Evolutionary conservation across 768 basidiomycete genomes (phyloP).

Genomic region (Lentinula lateritia): DNA sequence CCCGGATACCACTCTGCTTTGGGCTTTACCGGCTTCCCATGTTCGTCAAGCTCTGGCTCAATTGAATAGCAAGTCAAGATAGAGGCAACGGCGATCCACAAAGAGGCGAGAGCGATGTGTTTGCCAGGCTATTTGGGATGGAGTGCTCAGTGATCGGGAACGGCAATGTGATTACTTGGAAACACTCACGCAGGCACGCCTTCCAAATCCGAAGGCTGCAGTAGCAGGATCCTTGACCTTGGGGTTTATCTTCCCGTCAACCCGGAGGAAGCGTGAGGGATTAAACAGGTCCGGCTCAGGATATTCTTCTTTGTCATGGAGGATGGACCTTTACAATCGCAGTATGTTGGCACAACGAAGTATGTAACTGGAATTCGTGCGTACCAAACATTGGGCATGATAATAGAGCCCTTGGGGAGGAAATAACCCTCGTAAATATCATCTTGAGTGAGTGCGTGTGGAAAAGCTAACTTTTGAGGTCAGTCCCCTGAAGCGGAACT

Average conservation of each 20-base stretch:
- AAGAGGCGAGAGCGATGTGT: slow-evolving; percentile 8
- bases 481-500: slow-evolving; percentile 8
- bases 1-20: slow-evolving; percentile 3
- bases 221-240: neutral
- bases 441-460: neutral
- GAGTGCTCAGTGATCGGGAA: neutral
- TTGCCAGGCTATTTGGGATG: slow-evolving; percentile 2
- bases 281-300: slow-evolving; percentile 4
- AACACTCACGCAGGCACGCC: slow-evolving; percentile 1
- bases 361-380: neutral
- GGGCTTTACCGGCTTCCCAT: neutral
- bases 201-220: slow-evolving; percentile 3
- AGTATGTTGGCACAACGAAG: neutral
- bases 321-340: neutral
- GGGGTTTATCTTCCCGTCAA: neutral
- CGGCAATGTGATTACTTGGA: neutral
- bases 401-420: neutral
- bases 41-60: slow-evolving; percentile 6
- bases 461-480: neutral
- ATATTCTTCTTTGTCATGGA: slow-evolving; percentile 4
- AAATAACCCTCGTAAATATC: slow-evolving; percentile 3
- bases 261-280: neutral
- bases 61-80: slow-evolving; percentile 11
- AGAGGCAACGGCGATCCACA: slow-evolving; percentile 11
- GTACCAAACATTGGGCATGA: slow-evolving; percentile 4